Evolutionary conservation across 2,329 filamentous ascomycete species (phyloP).

Genomic region (Alternaria hordeiaustralica): DNA sequence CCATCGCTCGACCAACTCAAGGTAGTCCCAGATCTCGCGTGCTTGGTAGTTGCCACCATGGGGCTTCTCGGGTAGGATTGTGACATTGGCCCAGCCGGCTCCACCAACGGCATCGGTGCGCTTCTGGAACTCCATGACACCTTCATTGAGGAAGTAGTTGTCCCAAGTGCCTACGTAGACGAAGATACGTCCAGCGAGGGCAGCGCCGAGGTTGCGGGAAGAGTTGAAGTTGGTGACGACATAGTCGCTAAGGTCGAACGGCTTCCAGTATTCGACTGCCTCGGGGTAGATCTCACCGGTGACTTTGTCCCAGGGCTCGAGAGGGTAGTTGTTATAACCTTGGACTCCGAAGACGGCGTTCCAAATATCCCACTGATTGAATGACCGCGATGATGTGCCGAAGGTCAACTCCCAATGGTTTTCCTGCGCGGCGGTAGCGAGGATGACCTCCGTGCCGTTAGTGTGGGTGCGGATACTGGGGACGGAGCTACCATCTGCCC

Average conservation of each 20-base stretch:
- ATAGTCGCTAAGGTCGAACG: slow-evolving; percentile 44
- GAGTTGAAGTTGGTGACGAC: slow-evolving; percentile 44
- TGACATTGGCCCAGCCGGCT: slow-evolving; percentile 47
- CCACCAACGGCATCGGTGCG: slow-evolving; percentile 42
- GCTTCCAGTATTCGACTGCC: slow-evolving; percentile 48
- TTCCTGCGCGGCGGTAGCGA: slow-evolving; percentile 38
- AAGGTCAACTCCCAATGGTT: slow-evolving; percentile 50
- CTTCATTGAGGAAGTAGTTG: slow-evolving; percentile 48
- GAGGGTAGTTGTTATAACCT: slow-evolving; percentile 47
- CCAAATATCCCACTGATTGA: slow-evolving; percentile 49
- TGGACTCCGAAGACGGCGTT: slow-evolving; percentile 48
- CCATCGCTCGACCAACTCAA: slow-evolving; percentile 42
- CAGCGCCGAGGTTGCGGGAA: slow-evolving; percentile 41
- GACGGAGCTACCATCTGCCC: slow-evolving; percentile 36
- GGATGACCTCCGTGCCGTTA: slow-evolving; percentile 34
- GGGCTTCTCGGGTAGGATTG: slow-evolving; percentile 34
- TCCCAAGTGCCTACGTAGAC: slow-evolving; percentile 48
- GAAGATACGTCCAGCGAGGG: slow-evolving; percentile 39
- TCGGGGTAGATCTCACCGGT: slow-evolving; percentile 48
- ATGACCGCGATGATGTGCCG: slow-evolving; percentile 44
- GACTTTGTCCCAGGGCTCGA: slow-evolving; percentile 51
- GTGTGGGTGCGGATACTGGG: slow-evolving; percentile 38
- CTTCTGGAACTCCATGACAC: slow-evolving; percentile 45
- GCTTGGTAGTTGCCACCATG: slow-evolving; percentile 47
- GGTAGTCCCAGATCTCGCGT: slow-evolving; percentile 41